Evolutionary conservation across 2,329 filamentous ascomycete genomes (phyloP), one percentile per base, ranked within the genome.

Genomic region (Ceratocystis papillata): DNA sequence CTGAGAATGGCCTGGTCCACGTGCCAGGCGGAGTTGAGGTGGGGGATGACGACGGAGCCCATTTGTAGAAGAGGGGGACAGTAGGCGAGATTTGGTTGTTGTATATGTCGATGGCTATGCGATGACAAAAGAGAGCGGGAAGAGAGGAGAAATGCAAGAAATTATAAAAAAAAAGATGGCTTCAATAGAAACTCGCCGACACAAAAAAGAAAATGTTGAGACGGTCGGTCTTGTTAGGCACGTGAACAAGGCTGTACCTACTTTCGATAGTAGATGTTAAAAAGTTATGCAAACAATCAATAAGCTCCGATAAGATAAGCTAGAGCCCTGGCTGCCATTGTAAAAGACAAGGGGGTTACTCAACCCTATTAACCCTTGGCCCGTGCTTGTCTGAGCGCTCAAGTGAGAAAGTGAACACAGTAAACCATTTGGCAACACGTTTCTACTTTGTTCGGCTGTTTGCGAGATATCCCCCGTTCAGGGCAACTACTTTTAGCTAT

Each of bases 1-100:
- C 81, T 83, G 73, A 90, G 86, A 73, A 96, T 96, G 69, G 92
- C 91, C 78, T 97, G 92, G 80, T 97, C 94, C 73, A 99, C 94
- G 76, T 99, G 94, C 94, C 93, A 99, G 76, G 90, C 94, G 53
- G 89, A 92, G 71, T 84, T 84, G 60, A 99, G 83, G 76, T 97
- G 93, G 59, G 93, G 93, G 64, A 99, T 85, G 62, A 96, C 89
- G 69, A 96, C 89, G 72, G 91, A 96, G 72, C 91, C 90, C 81
- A 83, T 83, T 69, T 25, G 69, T 28, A 25, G 25, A 53, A 25
- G 25, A 25, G 48, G 45, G 12, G 17, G 20, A n/a, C 20, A 30
- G 33, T 8, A 62, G 50, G 7, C 15, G 15, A 8, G 46, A 63
- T 2, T 46, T 22, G 33, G 22, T 12, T 59, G 45, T 22, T 55